Conservation (phyloP, 129 eudicot genomes). For the Flaveria ramosissima region DNA sequence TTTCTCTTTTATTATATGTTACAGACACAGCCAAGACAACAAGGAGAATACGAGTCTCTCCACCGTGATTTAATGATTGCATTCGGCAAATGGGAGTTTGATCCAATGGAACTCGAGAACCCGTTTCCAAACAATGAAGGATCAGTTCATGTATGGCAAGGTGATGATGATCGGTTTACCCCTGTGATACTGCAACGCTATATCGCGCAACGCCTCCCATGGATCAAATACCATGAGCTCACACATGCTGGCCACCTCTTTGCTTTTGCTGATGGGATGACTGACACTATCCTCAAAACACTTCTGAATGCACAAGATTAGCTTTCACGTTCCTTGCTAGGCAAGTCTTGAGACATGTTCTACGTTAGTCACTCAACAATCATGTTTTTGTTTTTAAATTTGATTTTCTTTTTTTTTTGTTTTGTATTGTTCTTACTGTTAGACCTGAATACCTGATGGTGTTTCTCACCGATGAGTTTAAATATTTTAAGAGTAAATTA, state of each 20-base stretch:
- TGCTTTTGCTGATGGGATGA: slow-evolving; percentile 57
- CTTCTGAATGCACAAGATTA: slow-evolving; percentile 45
- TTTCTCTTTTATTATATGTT: neutral
- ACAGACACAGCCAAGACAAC: slow-evolving; percentile 51
- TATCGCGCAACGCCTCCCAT: slow-evolving; percentile 58
- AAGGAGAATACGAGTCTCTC: slow-evolving; percentile 76
- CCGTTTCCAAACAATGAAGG: slow-evolving; percentile 63
- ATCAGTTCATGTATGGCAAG: slow-evolving; percentile 75
- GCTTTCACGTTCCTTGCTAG: neutral
- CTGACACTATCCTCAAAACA: slow-evolving; percentile 46
- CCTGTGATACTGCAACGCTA: slow-evolving; percentile 67
- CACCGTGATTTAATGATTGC: slow-evolving; percentile 70
- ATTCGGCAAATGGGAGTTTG: slow-evolving; percentile 83
- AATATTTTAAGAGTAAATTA: too few species aligned
- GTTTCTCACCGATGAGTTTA: too few species aligned
- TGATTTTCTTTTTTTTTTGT: neutral
- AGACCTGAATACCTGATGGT: too few species aligned
- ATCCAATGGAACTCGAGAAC: slow-evolving; percentile 69
- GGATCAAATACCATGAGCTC: slow-evolving; percentile 83
- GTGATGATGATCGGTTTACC: slow-evolving; percentile 65
- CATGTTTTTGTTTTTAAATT: neutral
- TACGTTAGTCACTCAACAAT: neutral
- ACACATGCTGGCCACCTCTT: slow-evolving; percentile 76
- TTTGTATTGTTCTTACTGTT: too few species aligned
- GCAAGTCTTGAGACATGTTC: neutral